phyloP scores from a whole-genome alignment of 2,329 filamentous ascomycete species.

The Fusarium nodosum region DNA sequence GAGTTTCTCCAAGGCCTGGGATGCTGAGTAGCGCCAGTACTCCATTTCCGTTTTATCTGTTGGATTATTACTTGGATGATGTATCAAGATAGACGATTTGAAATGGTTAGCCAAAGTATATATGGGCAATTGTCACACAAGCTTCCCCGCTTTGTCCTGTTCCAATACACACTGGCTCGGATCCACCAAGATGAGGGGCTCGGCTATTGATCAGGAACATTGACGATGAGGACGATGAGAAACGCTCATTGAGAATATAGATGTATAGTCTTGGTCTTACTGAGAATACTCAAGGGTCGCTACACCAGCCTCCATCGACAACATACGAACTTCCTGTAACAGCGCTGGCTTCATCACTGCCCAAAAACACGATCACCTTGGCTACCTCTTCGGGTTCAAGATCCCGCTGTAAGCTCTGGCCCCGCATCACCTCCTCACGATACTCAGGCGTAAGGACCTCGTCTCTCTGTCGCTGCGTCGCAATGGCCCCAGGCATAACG shows the following conservation, averaged over 20 bases:
- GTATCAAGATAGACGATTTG: not conserved
- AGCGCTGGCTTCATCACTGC: conserved; percentile 61
- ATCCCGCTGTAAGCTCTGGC: conserved; percentile 60
- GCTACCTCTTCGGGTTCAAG: conserved; percentile 61
- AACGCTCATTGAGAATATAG: not conserved
- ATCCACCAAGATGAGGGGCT: conserved; percentile 24
- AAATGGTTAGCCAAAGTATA: not conserved
- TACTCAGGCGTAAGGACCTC: conserved; percentile 61
- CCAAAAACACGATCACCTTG: conserved; percentile 60
- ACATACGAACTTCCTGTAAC: conserved; percentile 60
- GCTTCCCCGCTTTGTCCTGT: conserved; percentile 21
- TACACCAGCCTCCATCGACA: conserved; percentile 54
- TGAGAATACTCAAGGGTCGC: conserved; percentile 26
- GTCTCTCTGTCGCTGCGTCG: conserved; percentile 60
- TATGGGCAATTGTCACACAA: not conserved
- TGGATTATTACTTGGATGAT: too few species aligned
- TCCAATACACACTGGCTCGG: not conserved
- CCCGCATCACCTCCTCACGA: conserved; percentile 55
- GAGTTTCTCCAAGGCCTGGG: conserved; percentile 57
- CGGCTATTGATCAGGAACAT: conserved; percentile 8
- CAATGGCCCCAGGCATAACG: conserved; percentile 64
- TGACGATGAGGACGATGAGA: not conserved
- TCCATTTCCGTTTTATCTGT: not conserved
- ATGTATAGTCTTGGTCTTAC: not conserved
- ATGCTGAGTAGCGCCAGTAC: conserved; percentile 55